phyloP scores from a whole-genome alignment of 305 asterid species.

The Fraxinus angustifolia region DNA sequence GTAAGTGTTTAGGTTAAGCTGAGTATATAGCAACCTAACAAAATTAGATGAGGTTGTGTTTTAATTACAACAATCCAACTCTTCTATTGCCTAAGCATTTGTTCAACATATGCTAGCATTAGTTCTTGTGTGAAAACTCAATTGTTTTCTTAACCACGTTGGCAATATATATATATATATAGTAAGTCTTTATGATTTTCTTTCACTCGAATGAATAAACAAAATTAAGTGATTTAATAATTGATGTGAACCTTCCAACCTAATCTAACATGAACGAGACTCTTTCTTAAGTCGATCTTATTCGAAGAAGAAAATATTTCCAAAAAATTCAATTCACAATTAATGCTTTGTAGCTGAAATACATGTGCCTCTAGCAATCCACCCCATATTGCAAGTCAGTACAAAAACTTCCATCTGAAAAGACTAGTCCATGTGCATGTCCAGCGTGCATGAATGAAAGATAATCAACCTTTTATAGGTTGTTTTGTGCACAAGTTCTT shows the following conservation, averaged over 20 bases:
- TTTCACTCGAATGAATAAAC: neutral
- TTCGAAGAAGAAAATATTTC: neutral
- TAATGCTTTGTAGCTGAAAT: neutral
- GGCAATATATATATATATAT: neutral
- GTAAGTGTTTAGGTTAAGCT: neutral
- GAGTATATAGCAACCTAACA: neutral
- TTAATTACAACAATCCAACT: neutral
- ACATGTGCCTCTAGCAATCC: neutral
- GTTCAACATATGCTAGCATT: neutral
- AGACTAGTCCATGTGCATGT: conserved; percentile 22
- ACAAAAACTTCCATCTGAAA: neutral
- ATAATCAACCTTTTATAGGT: conserved; percentile 21
- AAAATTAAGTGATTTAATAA: neutral
- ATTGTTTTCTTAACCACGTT: neutral
- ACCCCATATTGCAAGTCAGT: conserved; percentile 6
- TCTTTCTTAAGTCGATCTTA: neutral
- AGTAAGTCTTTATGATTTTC: neutral
- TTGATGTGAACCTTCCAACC: neutral
- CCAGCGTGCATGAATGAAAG: conserved; percentile 19
- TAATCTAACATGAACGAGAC: neutral
- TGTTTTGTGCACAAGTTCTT: conserved; percentile 25
- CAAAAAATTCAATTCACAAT: neutral
- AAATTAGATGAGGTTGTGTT: neutral
- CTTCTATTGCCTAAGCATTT: neutral
- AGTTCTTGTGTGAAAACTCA: neutral